Base-by-base conservation (phyloP, 345 rosid genomes). In the Eucalyptus decipiens region DNA sequence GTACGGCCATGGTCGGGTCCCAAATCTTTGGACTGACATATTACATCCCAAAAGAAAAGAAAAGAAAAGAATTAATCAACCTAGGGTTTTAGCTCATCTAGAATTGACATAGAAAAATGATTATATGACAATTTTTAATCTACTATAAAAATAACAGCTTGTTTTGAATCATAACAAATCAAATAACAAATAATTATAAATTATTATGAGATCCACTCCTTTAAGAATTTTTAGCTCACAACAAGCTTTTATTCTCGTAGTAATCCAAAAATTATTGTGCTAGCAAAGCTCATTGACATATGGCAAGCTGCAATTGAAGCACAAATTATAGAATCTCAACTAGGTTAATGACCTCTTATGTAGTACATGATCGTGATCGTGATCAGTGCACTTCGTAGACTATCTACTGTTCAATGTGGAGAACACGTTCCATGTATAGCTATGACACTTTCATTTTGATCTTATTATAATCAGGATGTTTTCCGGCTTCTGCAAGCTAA, bases 141-240 rank as follows among this genome's bases (percentile, higher is more conserved):
- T 52, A 8, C 58, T 21, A 1, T 52, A 52, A 52, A 51, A 52
- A 52, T 52, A 52, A 52, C 11, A 4, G 5, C 21, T 0, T 8
- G 0, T 7, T 21, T 0, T 2, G 11, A 8, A 52, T 21, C 11
- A 21, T 21, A 21, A 52, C 58, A 52, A 51, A 51, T 18, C 23
- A 51, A 51, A 51, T 51, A 51, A 51, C 4, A 51, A 52, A 52
- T 21, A 19, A 52, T 21, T 52, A 52, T 52, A 52, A 52, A 52
- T 52, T 52, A 1, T 21, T 21, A 52, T 21, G 1, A 8, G 26
- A 0, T 52, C 4, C 2, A 52, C 2, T 52, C 26, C 0, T 52
- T 21, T 21, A 8, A 21, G 11, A 52, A 52, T 21, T 19, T 8
- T 52, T 19, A 4, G 5, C 26, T 52, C 11, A 52, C 26, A 8